Conservation (phyloP, 2,329 filamentous ascomycete genomes). For the Neofusicoccum cordaticola region DNA sequence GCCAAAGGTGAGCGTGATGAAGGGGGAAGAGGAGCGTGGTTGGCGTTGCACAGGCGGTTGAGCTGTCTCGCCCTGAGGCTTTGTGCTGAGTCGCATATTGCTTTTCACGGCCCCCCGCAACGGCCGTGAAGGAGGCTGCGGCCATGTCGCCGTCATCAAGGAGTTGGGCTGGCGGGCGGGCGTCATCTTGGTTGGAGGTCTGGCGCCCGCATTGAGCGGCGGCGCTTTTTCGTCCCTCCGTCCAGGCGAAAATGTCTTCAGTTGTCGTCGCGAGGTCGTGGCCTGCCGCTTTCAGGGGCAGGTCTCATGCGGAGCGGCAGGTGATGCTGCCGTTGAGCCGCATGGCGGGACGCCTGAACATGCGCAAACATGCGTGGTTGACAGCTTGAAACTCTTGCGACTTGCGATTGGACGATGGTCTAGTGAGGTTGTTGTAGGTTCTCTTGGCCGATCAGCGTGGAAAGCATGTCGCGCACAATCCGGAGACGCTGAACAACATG, state of each 20-base stretch:
- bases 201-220: too few relatives aligned
- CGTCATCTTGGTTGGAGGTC: background rate
- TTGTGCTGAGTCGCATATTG: background rate
- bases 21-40: background rate
- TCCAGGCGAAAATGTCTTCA: background rate
- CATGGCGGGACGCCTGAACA: background rate
- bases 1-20: conserved; percentile 35
- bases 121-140: background rate
- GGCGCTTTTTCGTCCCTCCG: background rate
- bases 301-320: background rate
- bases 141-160: background rate
- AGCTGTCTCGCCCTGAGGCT: background rate
- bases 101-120: background rate
- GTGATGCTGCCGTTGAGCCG: background rate
- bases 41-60: background rate
- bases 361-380: background rate
- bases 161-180: too few relatives aligned
- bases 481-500: conserved; percentile 29
- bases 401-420: background rate
- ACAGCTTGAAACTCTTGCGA: background rate
- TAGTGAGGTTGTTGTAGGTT: conserved; percentile 25
- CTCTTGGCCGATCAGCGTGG: conserved; percentile 41
- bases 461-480: conserved; percentile 41
- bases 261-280: too few relatives aligned
- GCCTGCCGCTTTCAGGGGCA: background rate